Percentiles rank a stretch among this genome's conserved stretches.
Conservation (phyloP, 164 flowering plant genomes). For the Amborella trichopoda region DNA sequence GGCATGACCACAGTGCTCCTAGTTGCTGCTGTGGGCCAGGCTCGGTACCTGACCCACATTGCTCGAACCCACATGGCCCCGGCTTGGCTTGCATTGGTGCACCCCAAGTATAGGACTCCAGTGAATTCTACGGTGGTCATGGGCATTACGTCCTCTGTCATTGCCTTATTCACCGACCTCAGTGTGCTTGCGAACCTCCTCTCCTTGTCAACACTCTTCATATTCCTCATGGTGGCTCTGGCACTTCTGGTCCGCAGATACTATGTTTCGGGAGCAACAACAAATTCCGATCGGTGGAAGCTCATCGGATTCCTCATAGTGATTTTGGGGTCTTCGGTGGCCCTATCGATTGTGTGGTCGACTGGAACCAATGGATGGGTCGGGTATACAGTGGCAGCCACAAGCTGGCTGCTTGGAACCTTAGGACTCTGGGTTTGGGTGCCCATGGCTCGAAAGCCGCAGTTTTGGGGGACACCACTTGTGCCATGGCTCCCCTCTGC, state of each 20-base stretch:
- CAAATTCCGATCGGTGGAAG: conserved; percentile 17
- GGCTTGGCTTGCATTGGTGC: conserved; percentile 31
- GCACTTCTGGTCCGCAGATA: conserved; percentile 45
- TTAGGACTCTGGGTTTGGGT: conserved; percentile 21
- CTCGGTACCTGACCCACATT: conserved; percentile 57
- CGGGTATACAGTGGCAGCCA: conserved; percentile 20
- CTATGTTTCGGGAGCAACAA: conserved; percentile 30
- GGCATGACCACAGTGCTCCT: conserved; percentile 52
- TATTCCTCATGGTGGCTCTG: conserved; percentile 43
- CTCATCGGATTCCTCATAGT: conserved; percentile 21
- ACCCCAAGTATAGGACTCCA: conserved; percentile 40
- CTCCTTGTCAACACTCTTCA: conserved; percentile 47
- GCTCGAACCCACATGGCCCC: conserved; percentile 56
- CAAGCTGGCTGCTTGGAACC: conserved; percentile 38
- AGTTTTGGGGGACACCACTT: conserved; percentile 52
- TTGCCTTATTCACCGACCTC: conserved; percentile 52
- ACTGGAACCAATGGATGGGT: conserved; percentile 20
- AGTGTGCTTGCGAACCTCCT: conserved; percentile 34
- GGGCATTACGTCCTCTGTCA: conserved; percentile 23
- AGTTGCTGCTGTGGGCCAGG: conserved; percentile 36
- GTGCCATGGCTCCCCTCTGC: conserved; percentile 58
- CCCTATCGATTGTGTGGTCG: conserved; percentile 26
- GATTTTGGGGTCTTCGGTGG: conserved; percentile 32
- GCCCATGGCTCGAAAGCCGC: conserved; percentile 31
- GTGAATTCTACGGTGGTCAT: conserved; percentile 42